Base-by-base conservation (phyloP, 2,329 filamentous ascomycete species). In the Gnomoniopsis sp. region DNA sequence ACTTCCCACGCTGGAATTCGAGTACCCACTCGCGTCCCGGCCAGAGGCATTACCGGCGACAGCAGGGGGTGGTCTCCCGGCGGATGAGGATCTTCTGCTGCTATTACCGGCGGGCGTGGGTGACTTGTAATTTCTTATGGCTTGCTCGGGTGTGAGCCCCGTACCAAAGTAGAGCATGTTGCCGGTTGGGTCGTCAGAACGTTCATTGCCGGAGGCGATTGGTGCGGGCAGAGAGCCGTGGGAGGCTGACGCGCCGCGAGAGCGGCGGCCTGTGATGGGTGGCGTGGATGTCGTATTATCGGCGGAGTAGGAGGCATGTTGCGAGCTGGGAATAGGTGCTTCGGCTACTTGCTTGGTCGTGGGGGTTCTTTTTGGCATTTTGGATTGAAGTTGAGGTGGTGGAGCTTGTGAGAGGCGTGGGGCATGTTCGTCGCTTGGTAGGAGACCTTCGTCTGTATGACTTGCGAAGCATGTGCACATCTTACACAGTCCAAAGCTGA, bases 101-200 rank as follows among this genome's bases (percentile, higher is more conserved):
- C n/a, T n/a, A n/a, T n/a, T n/a, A n/a, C n/a, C n/a, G n/a, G n/a
- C n/a, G n/a, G 17, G 15, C 48, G 48, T 22, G 44, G 49, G 3
- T 22, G 43, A 53, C 38, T 21, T 46, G n/a, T 34, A 43, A 36
- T 63, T 65, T 4, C 52, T 43, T 8, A 58, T 54, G 56, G 69
- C 62, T 3, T 68, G 62, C 1, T 70, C 67, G 10, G 71, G 60
- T 12, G 72, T 30, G 12, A 72, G 63, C 1, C 70, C 68, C 46
- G 70, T 61, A 10, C 65, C 70, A 47, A 73, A 69, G 60, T 67
- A 74, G 26, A 74, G 48, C 26, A 71, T 61, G 23, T 67, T 60
- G 15, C 59, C 61, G 41, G 62, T 61, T 17, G 64, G 49, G 54
- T 68, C 63, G 23, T 46, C 52, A 14, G 21, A 30, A 17, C n/a